Base-by-base conservation (phyloP, 1,284 basidiomycete genomes). In the Exobasidium cylindrosporum region DNA sequence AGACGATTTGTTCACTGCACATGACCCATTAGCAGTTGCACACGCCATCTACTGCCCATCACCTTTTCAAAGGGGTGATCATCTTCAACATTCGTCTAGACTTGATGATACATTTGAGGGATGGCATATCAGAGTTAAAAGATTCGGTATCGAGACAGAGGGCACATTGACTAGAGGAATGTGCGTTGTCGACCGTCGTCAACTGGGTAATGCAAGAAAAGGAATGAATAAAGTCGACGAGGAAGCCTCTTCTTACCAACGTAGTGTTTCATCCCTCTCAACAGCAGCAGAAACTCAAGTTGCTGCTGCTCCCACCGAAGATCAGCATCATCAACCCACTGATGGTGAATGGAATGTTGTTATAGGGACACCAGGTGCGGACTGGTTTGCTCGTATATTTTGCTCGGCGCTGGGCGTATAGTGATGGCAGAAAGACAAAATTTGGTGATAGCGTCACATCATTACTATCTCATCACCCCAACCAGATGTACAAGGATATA, bases 11-110 rank as follows among this genome's bases (percentile, higher is more conserved):
- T 78, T 78, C 57, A 52, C 74, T 40, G 71, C 70, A 14, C 76
- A 78, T 52, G 76, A 78, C 57, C 76, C 76, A 17, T 60, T 78
- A 14, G 76, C 76, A 5, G 65, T 78, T 0, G 75, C 73, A 1
- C 72, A 78, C 57, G 72, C 73, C 46, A 66, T 76, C 45, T 76
- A 73, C 32, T 57, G 65, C 62, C 44, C 59, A 13, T 35, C 23
- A 17, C 24, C 45, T 17, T 54, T 56, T 10, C 45, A 46, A 35
- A 49, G 54, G 31, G 1, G 10, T 3, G 53, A 23, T 35, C 21
- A 43, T 24, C 32, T n/a, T 28, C 45, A 13, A 30, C 17, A 35
- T 23, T 47, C 23, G 43, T 14, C 7, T 7, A 23, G 4, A 13
- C 5, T 11, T n/a, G 26, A 47, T 4, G 30, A 49, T 46, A 28